Conservation (phyloP, 768 basidiomycete species). For the Xanthoconium purpureum region DNA sequence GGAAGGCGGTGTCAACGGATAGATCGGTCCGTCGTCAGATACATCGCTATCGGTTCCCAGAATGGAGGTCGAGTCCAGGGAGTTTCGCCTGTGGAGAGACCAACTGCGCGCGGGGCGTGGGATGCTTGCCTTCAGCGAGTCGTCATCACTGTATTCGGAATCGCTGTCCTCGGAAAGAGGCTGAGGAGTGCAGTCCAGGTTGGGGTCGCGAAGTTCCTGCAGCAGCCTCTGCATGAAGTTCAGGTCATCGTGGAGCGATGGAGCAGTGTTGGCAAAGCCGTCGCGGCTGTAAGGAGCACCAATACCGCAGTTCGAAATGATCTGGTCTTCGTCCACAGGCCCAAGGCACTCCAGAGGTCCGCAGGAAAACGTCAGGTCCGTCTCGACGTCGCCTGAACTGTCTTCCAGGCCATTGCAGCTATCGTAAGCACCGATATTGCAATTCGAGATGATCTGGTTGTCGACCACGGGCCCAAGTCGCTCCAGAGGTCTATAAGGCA, state of each 20-base stretch:
- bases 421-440: too few relatives aligned
- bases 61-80: not conserved
- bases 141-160: not conserved
- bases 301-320: not conserved
- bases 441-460: too few relatives aligned
- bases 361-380: not conserved
- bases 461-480: too few relatives aligned
- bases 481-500: not conserved
- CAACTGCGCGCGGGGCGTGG: not conserved
- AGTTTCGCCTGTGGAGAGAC: not conserved
- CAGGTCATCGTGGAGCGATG: not conserved
- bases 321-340: not conserved
- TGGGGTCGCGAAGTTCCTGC: conserved; percentile 13
- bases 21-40: conserved; percentile 3
- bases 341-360: not conserved
- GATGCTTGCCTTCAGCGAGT: not conserved
- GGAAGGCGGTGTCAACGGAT: conserved; percentile 5
- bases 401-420: not conserved
- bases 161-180: conserved; percentile 6
- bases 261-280: not conserved
- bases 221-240: conserved; percentile 16
- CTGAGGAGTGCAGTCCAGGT: conserved; percentile 4
- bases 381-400: not conserved
- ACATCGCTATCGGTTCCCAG: not conserved
- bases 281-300: not conserved